Base-by-base conservation (phyloP, 1,284 basidiomycete species). In the Ceratobasidium sp. region DNA sequence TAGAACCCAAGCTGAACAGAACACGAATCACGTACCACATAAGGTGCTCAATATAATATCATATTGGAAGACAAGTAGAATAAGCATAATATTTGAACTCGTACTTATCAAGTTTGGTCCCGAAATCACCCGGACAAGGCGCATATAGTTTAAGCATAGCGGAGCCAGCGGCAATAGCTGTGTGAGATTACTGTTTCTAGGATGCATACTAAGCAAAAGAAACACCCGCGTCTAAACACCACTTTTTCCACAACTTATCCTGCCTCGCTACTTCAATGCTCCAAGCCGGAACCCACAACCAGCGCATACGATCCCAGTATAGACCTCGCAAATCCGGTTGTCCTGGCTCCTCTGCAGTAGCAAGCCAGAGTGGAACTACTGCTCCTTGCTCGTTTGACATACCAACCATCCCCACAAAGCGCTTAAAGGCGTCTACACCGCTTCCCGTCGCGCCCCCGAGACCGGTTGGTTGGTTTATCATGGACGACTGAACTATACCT, bases 261-360 rank as follows among this genome's bases (percentile, higher is more conserved):
- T 72, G 59, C 57, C 67, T 48, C 14, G 55, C 53, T 18, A 46
- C 53, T 26, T 73, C 65, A 36, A 65, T 32, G 46, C 67, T 71
- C 74, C 74, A 74, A 41, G 64, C 41, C 8, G 72, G 55, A 32
- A 59, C 58, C 74, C 74, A 74, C 57, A 64, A 61, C 59, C 65
- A 71, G n/a, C 61, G 60, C 60, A 57, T 70, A n/a, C 71, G 41
- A 58, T 74, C 74, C 74, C 74, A 74, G 39, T 61, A 74, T 30
- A 64, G 46, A 32, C 74, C 74, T 16, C 67, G 64, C n/a, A 61
- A 30, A 4, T 71, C 64, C 28, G 53, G 58, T 50, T 50, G 21
- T 4, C 58, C 58, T 4, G 72, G 59, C 32, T 64, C 50, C n/a
- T 45, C 36, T 14, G 74, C 67, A 18, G 48, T 48, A 10, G 74